Evolutionary conservation across 805 yeast genomes (phyloP), one percentile per base, ranked within the genome.

Genomic region (Cyberlindnera maclurae): DNA sequence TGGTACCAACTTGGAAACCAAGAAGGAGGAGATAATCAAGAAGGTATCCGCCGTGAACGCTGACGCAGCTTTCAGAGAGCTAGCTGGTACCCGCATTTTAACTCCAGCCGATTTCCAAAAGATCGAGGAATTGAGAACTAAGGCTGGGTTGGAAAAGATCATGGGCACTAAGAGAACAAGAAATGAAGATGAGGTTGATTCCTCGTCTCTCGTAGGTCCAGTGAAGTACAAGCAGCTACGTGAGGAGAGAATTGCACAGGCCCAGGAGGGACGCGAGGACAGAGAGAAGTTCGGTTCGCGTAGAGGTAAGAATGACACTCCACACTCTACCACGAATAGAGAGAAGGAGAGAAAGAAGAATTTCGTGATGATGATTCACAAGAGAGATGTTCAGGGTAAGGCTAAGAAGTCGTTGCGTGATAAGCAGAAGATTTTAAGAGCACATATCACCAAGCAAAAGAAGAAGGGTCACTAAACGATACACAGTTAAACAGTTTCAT

Each of bases 51-150:
- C 63, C 37, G 52, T 54, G 29, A 62, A 60, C 46, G 51, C 64
- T 18, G 67, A 58, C 20, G 67, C 67, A 15, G 65, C 71, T n/a
- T 70, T 71, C 66, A 65, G 69, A 40, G 77, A 77, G 41, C 49
- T 86, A 47, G 82, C 80, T 29, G 71, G 83, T n/a, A 73, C 77
- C 35, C 77, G 83, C 50, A 82, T 93, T 44, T 71, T 93, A 50
- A 93, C 99, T 0, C 98, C 99, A 16, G 97, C 97, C 1, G 99
- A 93, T 67, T 93, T 89, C 58, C 96, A 96, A 45, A 90, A 90
- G 63, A 71, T 93, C 52, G 90, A 90, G 54, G 96, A 93, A 62
- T 73, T 93, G 52, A 76, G 79, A 55, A 70, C 77, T 13, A 79
- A 83, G 60, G 95, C 96, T 4, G 96, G 96, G 49, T 71, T 89